These are phyloP conservation scores for Arthromyces matolae DNA, from an alignment of 768 basidiomycete genomes.

Conservation along the genomic window DNA sequence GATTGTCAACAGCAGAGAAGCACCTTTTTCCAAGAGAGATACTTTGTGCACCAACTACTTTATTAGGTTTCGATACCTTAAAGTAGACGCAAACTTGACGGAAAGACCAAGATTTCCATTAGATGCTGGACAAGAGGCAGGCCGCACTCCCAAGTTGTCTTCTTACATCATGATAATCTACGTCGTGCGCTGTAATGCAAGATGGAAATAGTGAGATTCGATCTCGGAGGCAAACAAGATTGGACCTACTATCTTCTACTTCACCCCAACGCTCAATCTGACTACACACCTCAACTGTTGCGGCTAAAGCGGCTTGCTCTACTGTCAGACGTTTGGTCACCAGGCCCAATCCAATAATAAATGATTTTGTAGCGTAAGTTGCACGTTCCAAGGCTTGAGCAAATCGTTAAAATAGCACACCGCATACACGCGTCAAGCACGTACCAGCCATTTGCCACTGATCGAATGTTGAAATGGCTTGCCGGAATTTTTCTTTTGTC, in stretches of 20 bases:
- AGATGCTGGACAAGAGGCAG: slow-evolving; percentile 47
- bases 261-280: slow-evolving; percentile 99
- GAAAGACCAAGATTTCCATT: slow-evolving; percentile 3
- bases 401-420: not conserved
- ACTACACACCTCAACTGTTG: slow-evolving; percentile 90
- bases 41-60: too few relatives aligned
- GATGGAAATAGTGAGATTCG: slow-evolving; percentile 8
- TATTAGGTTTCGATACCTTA: not conserved
- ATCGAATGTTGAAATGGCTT: slow-evolving; percentile 61
- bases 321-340: slow-evolving; percentile 72
- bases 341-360: slow-evolving; percentile 83
- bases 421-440: slow-evolving; percentile 19
- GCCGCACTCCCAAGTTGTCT: slow-evolving; percentile 80
- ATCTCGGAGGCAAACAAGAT: slow-evolving; percentile 1
- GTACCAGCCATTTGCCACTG: slow-evolving; percentile 87
- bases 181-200: slow-evolving; percentile 86
- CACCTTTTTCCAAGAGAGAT: too few relatives aligned
- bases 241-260: slow-evolving; percentile 91
- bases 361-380: slow-evolving; percentile 86
- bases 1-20: too few relatives aligned
- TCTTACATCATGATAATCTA: slow-evolving; percentile 92
- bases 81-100: not conserved
- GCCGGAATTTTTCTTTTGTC: slow-evolving; percentile 57
- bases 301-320: slow-evolving; percentile 80
- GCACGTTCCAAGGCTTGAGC: slow-evolving; percentile 83